Base-by-base conservation (phyloP, 371 early-diverging fungal genomes). In the Nematocida minor region DNA sequence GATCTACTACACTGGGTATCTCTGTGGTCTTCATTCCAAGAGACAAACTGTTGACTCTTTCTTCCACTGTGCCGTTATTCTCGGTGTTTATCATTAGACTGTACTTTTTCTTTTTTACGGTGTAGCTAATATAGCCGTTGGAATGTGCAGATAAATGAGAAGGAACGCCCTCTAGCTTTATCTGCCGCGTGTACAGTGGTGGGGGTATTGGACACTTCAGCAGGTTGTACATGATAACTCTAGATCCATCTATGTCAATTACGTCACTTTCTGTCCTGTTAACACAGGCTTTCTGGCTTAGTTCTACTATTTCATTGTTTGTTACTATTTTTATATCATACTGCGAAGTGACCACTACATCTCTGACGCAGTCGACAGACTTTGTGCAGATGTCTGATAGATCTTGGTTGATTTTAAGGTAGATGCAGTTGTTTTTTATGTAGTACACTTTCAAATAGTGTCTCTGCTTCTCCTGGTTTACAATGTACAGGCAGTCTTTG, bases 391-490 rank as follows among this genome's bases (percentile, higher is more conserved):
- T 22, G 7, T 22, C 7, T n/a, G 51, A n/a, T n/a, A 51, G n/a
- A 22, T 51, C 27, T 22, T 51, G 51, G 6, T 48, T 38, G 6
- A 2, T 31, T 34, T 74, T 74, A 9, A 74, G 48, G 49, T 74
- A 74, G 16, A 74, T n/a, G 18, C 20, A n/a, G 66, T 74, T 74
- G 77, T 74, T 74, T 41, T 74, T 74, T 16, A 74, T 66, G 38
- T 48, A 48, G 54, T 64, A 74, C 18, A 74, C 53, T 34, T 74
- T 74, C n/a, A 74, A 53, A 34, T 47, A 64, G 11, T 53, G 22
- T 7, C n/a, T 4, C 0, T 2, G 1, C 18, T 40, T 22, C 32
- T 74, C 64, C 53, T 48, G 3, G 51, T 74, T 63, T 4, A 74
- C 6, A 4, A 74, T 20, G 66, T 74, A 74, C 42, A 74, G 46